Evolutionary conservation across 164 flowering plant species (phyloP).

Genomic region (Aristolochia contorta): DNA sequence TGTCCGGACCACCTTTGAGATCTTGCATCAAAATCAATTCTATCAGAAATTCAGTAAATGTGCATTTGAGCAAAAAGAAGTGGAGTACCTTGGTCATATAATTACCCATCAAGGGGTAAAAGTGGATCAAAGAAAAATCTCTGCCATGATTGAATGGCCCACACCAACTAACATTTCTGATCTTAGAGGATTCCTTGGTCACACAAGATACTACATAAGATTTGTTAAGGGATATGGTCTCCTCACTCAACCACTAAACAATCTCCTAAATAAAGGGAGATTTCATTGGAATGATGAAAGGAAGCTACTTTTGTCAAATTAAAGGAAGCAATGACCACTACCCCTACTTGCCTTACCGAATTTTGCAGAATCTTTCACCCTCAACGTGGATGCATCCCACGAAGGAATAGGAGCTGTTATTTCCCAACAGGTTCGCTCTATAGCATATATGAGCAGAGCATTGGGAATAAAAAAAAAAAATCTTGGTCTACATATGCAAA

Average conservation of each 20-base stretch:
- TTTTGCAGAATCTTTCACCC: no score
- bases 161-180: no score
- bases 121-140: not conserved
- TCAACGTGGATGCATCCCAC: not conserved
- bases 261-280: no score
- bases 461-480: no score
- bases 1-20: not conserved
- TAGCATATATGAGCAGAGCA: no score
- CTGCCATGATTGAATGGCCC: constrained; percentile 7
- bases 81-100: constrained; percentile 13
- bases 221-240: constrained; percentile 1
- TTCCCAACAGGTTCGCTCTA: not conserved
- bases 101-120: not conserved
- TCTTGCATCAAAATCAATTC: constrained; percentile 2
- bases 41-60: constrained; percentile 7
- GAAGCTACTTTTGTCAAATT: no score
- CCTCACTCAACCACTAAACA: not conserved
- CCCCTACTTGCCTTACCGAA: no score
- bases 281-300: no score
- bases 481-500: no score
- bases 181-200: constrained; percentile 9
- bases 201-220: constrained; percentile 10
- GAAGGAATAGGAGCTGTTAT: not conserved
- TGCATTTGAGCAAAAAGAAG: constrained; percentile 2
- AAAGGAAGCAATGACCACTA: no score